Evolutionary conservation across 306 rosid genomes (phyloP), one percentile per base, ranked within the genome.

Genomic region (Prinsepia uniflora): DNA sequence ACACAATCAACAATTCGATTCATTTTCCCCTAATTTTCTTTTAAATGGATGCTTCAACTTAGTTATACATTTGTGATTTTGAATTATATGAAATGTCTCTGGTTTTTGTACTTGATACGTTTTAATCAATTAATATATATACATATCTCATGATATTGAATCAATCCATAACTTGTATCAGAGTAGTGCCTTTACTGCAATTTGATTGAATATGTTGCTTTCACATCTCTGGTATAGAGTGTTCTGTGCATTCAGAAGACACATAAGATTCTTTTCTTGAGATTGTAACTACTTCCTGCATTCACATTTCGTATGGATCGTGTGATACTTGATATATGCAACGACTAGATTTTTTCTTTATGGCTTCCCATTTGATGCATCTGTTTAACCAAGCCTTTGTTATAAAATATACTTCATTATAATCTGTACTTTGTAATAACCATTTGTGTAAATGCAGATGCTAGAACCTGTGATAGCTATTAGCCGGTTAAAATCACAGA

Each of bases 381-480:
- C 19, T 54, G 42, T 55, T 20, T 17, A 15, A 42, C 52, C 22
- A 52, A 39, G 18, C 34, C 20, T 54, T 39, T 41, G 44, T 55
- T 6, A 14, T 30, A 18, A 49, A 7, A 34, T 66, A 48, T 34
- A 6, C 60, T 67, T 67, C 44, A 49, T 30, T 34, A 19, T 30
- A 20, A 40, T 4, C 54, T 56, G 10, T 22, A 22, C 41, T 43
- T 12, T 22, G 10, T 20, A 20, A 7, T 70, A 70, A 70, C 39
- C 1, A 13, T 55, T 14, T 70, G 30, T 65, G n/a, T 50, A 59
- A 74, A 70, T 74, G 80, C 90, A 93, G 97, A 84, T 88, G 85
- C 81, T 87, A 43, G 87, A 83, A 63, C 91, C 94, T n/a, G 88
- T 85, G 73, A 50, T 83, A 58, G 74, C 82, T 49, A 47, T 80